These are phyloP conservation scores for Trifolium subterraneum DNA, from an alignment of 306 rosid species.

Conservation along the genomic window DNA sequence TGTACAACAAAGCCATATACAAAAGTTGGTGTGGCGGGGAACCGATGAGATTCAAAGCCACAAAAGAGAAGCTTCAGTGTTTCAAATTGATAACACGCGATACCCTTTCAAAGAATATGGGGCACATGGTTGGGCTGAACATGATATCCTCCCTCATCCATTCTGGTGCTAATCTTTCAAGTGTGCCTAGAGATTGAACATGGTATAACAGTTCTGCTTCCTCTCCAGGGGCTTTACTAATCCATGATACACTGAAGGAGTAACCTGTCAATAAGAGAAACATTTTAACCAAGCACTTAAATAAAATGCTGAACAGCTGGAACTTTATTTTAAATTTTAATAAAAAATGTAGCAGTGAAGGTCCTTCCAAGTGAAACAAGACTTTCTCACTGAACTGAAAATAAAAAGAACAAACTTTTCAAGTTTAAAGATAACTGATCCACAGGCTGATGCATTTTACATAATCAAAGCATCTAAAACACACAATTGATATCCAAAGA, in stretches of 20 bases:
- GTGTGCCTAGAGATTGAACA: constrained; percentile 69
- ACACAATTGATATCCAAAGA: background rate
- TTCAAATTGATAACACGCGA: constrained; percentile 63
- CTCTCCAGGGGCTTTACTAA: constrained; percentile 49
- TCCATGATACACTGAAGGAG: constrained; percentile 82
- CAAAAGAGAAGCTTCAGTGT: constrained; percentile 28
- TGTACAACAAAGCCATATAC: constrained; percentile 29
- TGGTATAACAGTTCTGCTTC: constrained; percentile 72
- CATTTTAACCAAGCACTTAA: constrained; percentile 8
- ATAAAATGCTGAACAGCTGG: constrained; percentile 10
- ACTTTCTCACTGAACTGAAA: background rate
- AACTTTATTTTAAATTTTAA: background rate
- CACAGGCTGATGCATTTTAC: background rate
- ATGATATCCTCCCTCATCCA: constrained; percentile 90
- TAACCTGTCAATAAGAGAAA: constrained; percentile 61
- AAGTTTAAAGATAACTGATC: background rate
- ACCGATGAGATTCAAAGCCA: background rate
- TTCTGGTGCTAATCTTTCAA: constrained; percentile 89
- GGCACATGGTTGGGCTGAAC: constrained; percentile 87
- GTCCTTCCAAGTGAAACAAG: background rate
- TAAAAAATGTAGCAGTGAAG: background rate
- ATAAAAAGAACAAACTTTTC: background rate
- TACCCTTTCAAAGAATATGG: constrained; percentile 75
- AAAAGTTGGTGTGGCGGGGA: background rate
- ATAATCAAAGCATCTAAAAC: background rate